These are phyloP conservation scores for Penicillium maclennaniae DNA, from an alignment of 495 filamentous ascomycete genomes.

Conservation along the genomic window DNA sequence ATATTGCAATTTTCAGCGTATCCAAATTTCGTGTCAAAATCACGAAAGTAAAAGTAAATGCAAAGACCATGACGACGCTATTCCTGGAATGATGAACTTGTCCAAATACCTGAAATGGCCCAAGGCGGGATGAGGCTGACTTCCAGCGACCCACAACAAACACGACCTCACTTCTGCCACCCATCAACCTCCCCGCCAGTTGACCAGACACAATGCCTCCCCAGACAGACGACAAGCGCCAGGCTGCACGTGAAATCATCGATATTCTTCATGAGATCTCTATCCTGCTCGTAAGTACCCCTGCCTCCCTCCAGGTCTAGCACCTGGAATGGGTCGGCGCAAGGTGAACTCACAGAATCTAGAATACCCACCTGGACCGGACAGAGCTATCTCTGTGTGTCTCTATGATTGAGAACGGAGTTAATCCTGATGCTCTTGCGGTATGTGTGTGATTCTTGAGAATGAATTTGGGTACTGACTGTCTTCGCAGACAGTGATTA, in stretches of 20 bases:
- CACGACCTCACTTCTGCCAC: neutral
- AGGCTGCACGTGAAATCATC: conserved; percentile 91
- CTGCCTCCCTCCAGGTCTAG: conserved; percentile 2
- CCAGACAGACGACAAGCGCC: conserved; percentile 60
- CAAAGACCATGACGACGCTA: too few relatives aligned
- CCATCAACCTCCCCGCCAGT: neutral
- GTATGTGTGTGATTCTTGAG: conserved; percentile 48
- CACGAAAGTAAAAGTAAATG: too few relatives aligned
- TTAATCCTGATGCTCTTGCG: conserved; percentile 91
- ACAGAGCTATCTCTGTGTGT: conserved; percentile 90
- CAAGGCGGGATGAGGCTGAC: neutral
- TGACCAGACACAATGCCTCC: conserved; percentile 13
- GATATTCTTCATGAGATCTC: conserved; percentile 95
- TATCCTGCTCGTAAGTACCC: conserved; percentile 65
- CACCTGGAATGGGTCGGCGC: neutral
- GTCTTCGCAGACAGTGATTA: conserved; percentile 59
- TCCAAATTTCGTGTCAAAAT: too few relatives aligned
- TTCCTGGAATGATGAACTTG: neutral
- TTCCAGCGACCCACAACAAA: neutral
- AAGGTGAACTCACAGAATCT: neutral
- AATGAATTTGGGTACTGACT: neutral
- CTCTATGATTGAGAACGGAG: conserved; percentile 93
- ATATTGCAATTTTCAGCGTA: too few relatives aligned
- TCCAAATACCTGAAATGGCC: neutral
- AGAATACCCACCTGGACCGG: conserved; percentile 93